Evolutionary conservation across 2,329 filamentous ascomycete genomes (phyloP).

Genomic region (Harringtonia lauricola): DNA sequence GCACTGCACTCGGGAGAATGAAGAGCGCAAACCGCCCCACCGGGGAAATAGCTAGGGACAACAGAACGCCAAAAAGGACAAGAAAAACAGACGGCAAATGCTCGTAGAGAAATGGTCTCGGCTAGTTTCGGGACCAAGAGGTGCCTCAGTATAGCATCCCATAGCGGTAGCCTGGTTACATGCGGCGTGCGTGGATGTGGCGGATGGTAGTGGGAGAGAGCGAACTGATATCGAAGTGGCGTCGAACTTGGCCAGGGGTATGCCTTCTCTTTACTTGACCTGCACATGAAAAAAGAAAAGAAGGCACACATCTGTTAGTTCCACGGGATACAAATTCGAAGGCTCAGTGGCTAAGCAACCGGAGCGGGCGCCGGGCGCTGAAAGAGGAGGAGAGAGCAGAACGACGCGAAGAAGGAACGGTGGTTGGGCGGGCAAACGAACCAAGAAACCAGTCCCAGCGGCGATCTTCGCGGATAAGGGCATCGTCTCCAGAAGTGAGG

Average conservation of each 20-base stretch:
- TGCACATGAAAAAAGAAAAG: neutral
- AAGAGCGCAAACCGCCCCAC: too few species aligned
- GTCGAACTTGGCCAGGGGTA: slow-evolving; percentile 2
- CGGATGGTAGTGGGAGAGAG: slow-evolving; percentile 3
- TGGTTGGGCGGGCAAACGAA: slow-evolving; percentile 31
- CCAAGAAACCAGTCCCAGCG: slow-evolving; percentile 51
- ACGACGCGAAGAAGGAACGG: slow-evolving; percentile 8
- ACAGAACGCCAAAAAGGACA: neutral
- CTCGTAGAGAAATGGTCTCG: neutral
- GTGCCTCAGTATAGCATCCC: too few species aligned
- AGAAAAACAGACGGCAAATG: neutral
- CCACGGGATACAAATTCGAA: neutral
- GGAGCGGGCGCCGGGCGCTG: neutral
- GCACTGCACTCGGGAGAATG: too few species aligned
- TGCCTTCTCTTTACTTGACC: neutral
- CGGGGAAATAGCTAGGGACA: too few species aligned
- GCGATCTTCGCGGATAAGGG: slow-evolving; percentile 44
- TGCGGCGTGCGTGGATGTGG: slow-evolving; percentile 4
- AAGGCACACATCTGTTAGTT: too few species aligned
- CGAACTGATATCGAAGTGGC: slow-evolving; percentile 5
- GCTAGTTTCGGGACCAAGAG: too few species aligned
- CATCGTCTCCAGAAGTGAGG: slow-evolving; percentile 28
- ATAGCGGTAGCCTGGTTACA: neutral
- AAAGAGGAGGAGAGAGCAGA: neutral
- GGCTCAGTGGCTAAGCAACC: slow-evolving; percentile 2